These are phyloP conservation scores for Solanum hybrid DNA, from an alignment of 305 asterid genomes.

Conservation along the genomic window DNA sequence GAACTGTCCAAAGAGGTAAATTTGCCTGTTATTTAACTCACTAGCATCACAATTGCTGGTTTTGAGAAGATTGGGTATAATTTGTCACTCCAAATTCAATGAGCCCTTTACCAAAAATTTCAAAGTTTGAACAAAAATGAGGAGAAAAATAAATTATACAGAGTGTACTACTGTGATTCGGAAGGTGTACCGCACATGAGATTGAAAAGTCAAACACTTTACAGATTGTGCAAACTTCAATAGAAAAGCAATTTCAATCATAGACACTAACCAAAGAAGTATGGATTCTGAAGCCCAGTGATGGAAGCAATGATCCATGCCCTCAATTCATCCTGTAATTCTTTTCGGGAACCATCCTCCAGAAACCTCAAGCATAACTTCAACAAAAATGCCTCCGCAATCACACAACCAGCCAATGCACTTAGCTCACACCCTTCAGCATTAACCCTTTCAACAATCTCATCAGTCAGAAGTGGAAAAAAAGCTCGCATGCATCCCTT, in stretches of 20 bases:
- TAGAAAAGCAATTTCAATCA: neutral
- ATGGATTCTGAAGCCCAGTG: slow-evolving; percentile 35
- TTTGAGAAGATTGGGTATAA: neutral
- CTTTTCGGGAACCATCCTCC: slow-evolving; percentile 35
- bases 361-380: slow-evolving; percentile 40
- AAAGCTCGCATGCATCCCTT: slow-evolving; percentile 25
- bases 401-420: slow-evolving; percentile 52
- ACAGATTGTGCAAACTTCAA: neutral
- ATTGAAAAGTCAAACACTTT: neutral
- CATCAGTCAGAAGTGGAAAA: slow-evolving; percentile 47
- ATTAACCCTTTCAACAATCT: slow-evolving; percentile 17
- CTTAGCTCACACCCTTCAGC: slow-evolving; percentile 28
- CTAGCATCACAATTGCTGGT: neutral
- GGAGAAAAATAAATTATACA: neutral
- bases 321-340: slow-evolving; percentile 33
- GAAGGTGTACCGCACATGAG: neutral
- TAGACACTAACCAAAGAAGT: slow-evolving; percentile 45
- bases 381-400: slow-evolving; percentile 47
- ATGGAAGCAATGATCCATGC: slow-evolving; percentile 51
- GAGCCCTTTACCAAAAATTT: neutral
- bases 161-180: neutral
- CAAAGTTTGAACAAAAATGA: neutral
- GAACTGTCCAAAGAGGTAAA: neutral
- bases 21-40: neutral
- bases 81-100: neutral